Evolutionary conservation across 345 rosid species (phyloP), one percentile per base, ranked within the genome.

Genomic region (Citrus hindsii): DNA sequence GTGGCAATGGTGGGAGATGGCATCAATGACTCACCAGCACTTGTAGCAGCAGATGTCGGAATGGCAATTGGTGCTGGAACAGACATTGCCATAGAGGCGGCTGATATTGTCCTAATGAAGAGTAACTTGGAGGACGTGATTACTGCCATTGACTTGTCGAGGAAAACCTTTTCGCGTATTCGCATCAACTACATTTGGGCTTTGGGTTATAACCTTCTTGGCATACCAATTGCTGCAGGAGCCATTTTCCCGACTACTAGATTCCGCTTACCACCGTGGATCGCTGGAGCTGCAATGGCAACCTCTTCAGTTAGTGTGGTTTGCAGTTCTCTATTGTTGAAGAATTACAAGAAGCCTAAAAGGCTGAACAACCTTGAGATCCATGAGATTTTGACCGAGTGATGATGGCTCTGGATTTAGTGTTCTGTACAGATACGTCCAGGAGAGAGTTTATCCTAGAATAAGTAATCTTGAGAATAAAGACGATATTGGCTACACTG

Each of bases 1-100:
- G 99, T 95, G 79, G 98, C 95, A 40, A 95, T 95, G 99, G 98
- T 95, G 42, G 99, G 99, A 2, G 99, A 95, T 7, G 99, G 99
- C 24, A 90, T 95, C 24, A 95, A 95, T 25, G 99, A 95, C 85
- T 93, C 99, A 0, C 97, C 97, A 0, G 98, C 98, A 1, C 96
- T 95, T 0, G 99, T 95, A 46, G 96, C 96, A 18, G 97, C 99
- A 40, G 96, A 95, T 42, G 98, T 91, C 30, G 98, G 99, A 16
- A 95, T 95, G 97, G 99, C 99, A 0, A 95, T 95, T 5, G 97
- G 97, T 5, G 99, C 99, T 12, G 99, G 99, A 51, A 95, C 98
- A 0, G 99, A 95, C 72, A 92, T 95, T 3, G 98, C 99, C 2
- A 95, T 93, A 63, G 99, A 95, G 84, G 98, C 97, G 71, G 99